Base-by-base conservation (phyloP, 352 stramenopile species). In the Phytophthora palmivora region DNA sequence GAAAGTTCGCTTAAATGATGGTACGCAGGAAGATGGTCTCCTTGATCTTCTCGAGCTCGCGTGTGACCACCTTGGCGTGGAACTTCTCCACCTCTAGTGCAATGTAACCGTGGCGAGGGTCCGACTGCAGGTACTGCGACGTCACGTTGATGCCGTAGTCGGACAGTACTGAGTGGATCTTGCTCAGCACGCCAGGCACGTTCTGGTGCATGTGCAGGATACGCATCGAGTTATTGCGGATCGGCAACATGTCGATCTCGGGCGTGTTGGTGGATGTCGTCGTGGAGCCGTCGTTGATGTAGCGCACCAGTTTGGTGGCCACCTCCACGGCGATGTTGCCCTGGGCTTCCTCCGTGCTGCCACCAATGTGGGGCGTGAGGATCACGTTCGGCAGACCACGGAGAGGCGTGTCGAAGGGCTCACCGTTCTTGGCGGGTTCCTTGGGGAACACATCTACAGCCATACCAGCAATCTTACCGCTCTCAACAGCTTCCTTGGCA, bases 311-410 rank as follows among this genome's bases (percentile, higher is more conserved):
- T 55, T 94, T 94, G 11, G 70, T 84, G 4, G 85, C 83, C 26
- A 94, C 85, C 64, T 94, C 85, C 22, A 91, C 82, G 10, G 86
- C 86, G 56, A 95, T 93, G 70, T 95, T 95, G 26, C 96, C 93
- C 80, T 99, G 95, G 2, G 96, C 95, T 73, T 99, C 96, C 66
- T 97, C 93, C 9, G 96, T 99, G 49, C 89, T 98, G 16, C 95
- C 96, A 44, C 96, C 96, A 62, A 99, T 95, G 67, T 99, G 96
- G 2, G 96, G 96, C 41, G 97, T 95, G 42, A 98, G 77, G 51
- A 98, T 95, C 46, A 97, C 82, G 67, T 98, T 98, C 18, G 89
- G 79, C 67, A 98, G 87, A 43, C 94, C 87, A 51, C 88, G 93
- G 51, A 98, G 76, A 6, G 82, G 79, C 45, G 83, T 97, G 33